Evolutionary conservation across 2,329 filamentous ascomycete genomes (phyloP), one percentile per base, ranked within the genome.

Genomic region (Capronia americana): DNA sequence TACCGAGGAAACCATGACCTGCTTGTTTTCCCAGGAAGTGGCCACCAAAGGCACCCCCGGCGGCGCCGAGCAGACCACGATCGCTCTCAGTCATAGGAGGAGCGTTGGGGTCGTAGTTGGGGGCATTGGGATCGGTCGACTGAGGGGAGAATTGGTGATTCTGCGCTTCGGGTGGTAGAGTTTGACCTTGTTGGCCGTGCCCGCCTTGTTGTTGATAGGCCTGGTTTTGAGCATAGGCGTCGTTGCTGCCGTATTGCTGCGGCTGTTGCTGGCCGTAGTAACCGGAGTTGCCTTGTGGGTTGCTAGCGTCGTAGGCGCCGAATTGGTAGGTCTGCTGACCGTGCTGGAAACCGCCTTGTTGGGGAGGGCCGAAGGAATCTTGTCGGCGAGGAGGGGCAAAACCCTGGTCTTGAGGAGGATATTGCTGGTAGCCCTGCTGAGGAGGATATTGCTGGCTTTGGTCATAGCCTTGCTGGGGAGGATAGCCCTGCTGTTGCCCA

Each of bases 1-100:
- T 83, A 11, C 86, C 86, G 10, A 89, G 74, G 32, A 88, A 76
- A 3, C 85, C 85, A 70, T 86, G 85, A n/a, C 84, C 79, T 24
- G 80, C 83, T 70, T 85, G 80, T 74, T 86, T 86, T 20, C 86
- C 86, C 5, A 85, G 78, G 68, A 84, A 83, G 69, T 83, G 83
- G 1, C 86, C 87, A 3, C 85, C 84, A 3, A 85, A 80, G 51
- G 84, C 86, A 51, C 87, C 87, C 14, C 82, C 83, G 3, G 87
- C 50, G 2, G 85, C 82, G 55, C 86, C 85, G 72, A 85, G 82
- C 4, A 88, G 77, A 44, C 86, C 86, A 63, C 86, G 83, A 67
- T 88, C 86, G 57, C 81, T 84, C 57, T 85, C 84, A 56, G 78
- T 67, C 71, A 72, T 72, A 3, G 72, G 72, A 11, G 75, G 80